Base-by-base conservation (phyloP, 1,139 yeast species). In the Scheffersomyces segobiensis region DNA sequence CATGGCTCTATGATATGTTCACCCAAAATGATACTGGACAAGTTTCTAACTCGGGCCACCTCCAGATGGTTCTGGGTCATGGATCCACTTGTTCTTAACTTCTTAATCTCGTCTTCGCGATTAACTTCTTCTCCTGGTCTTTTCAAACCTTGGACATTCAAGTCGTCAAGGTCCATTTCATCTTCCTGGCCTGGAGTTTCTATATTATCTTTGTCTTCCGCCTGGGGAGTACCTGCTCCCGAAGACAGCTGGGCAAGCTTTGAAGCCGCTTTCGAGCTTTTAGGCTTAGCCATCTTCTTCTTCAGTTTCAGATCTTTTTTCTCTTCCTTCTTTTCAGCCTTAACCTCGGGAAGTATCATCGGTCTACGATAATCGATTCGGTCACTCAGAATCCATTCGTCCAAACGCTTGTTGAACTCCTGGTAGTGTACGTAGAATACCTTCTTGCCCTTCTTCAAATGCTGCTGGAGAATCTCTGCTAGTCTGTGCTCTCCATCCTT, bases 1-100 rank as follows among this genome's bases (percentile, higher is more conserved):
- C 99, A 95, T 1, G 99, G 99, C 71, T 95, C 99, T 54, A 96
- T 91, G 62, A 91, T 91, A 72, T 88, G 93, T 62, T 89, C 91
- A 1, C 99, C 99, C 75, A 95, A 86, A 4, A 92, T 88, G 3
- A 95, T 84, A 53, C 85, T 81, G 49, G 85, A 81, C 63, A 96
- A 80, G 70, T 95, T 95, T 66, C 98, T 83, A 52, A 95, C 98
- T 60, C 97, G 82, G 0, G 98, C 93, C 26, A 95, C 92, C 69
- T 95, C 99, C 69, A 87, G 88, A 64, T 91, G 89, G 63, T 82
- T 83, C 72, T 96, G 99, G 7, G 96, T 91, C 99, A 96, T 95
- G 0, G 98, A 93, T 2, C 99, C 99, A 32, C 96, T 83, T 0
- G 97, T 93, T 65, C 99, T 81, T 60, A 96, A 81, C 71, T 92